Evolutionary conservation across 2,329 filamentous ascomycete genomes (phyloP).

Genomic region (Penicillium hordei): DNA sequence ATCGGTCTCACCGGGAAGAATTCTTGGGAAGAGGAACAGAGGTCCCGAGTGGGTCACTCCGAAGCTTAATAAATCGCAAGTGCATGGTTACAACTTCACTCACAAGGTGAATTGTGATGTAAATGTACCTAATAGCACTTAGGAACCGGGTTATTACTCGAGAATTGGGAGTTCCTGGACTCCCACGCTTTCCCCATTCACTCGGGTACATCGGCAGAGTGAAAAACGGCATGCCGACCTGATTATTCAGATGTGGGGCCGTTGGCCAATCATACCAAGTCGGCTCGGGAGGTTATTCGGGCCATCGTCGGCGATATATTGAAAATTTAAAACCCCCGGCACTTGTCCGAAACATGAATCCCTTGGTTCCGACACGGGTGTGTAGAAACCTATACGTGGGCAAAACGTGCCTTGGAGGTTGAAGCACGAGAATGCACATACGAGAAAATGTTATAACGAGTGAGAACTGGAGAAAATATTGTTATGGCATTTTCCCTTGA

Average conservation of each 20-base stretch:
- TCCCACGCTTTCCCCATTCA: neutral
- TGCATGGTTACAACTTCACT: too few species aligned
- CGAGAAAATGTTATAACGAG: neutral
- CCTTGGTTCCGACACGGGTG: slow-evolving; percentile 5
- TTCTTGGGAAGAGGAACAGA: neutral
- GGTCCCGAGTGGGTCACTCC: neutral
- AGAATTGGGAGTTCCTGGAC: too few species aligned
- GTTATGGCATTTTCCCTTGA: too few species aligned
- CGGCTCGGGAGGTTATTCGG: slow-evolving; percentile 21
- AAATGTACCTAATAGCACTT: neutral
- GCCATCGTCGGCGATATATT: slow-evolving; percentile 20
- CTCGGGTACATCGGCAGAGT: neutral
- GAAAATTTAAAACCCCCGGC: neutral
- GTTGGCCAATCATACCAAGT: slow-evolving; percentile 11
- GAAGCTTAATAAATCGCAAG: neutral
- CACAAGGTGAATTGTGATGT: too few species aligned
- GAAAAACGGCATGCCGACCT: slow-evolving; percentile 19
- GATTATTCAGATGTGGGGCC: neutral
- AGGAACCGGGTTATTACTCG: fast-evolving
- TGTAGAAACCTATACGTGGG: neutral
- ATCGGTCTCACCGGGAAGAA: slow-evolving; percentile 2
- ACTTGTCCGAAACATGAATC: slow-evolving; percentile 13
- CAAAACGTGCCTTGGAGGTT: neutral
- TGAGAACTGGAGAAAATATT: neutral
- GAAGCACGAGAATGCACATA: neutral